Evolutionary conservation across 2,329 filamentous ascomycete genomes (phyloP), one percentile per base, ranked within the genome.

Genomic region (Penicillium nordicum): DNA sequence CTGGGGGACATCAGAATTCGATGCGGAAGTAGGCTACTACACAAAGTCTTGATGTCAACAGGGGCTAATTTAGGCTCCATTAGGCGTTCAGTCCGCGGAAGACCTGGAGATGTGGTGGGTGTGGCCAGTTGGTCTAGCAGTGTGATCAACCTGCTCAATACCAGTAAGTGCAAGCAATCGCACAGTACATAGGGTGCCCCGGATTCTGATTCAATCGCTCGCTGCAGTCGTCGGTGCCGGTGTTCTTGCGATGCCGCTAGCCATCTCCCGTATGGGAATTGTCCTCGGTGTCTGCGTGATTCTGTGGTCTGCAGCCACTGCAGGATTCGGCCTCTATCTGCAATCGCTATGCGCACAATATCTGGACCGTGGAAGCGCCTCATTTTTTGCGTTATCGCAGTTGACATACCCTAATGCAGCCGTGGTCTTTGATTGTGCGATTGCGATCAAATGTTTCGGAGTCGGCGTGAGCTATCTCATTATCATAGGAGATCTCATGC

Each of bases 401-500:
- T 85, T 99, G 61, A 97, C 94, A 5, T 99, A 97, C 68, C 94
- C 94, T 1, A 96, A 96, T 72, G 92, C 93, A 2, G 90, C 94
- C 9, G 91, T 99, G 45, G 82, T 97, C 44, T 99, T 99, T 73
- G 94, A 99, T 76, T 87, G 88, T 7, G 94, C 94, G 6, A 99
- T 99, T 71, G 92, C 93, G 12, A 86, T 99, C 70, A 99, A 99
- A 74, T 99, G 94, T 75, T 99, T 99, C 71, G 94, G 94, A 37
- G 94, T 99, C 10, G 94, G 90, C 23, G 90, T 97, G 57, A 97
- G 92, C 67, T 99, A 99, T 76, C 84, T 99, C 67, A 99, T 99
- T 69, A 97, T 99, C 69, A 97, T 99, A 65, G 94, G 94, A 49
- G 94, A 99, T 72, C 79, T 99, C 60, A 99, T 99, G 94, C 94